Evolutionary conservation across 352 stramenopile species (phyloP), one percentile per base, ranked within the genome.

Genomic region (Halophytophthora batemanensis): DNA sequence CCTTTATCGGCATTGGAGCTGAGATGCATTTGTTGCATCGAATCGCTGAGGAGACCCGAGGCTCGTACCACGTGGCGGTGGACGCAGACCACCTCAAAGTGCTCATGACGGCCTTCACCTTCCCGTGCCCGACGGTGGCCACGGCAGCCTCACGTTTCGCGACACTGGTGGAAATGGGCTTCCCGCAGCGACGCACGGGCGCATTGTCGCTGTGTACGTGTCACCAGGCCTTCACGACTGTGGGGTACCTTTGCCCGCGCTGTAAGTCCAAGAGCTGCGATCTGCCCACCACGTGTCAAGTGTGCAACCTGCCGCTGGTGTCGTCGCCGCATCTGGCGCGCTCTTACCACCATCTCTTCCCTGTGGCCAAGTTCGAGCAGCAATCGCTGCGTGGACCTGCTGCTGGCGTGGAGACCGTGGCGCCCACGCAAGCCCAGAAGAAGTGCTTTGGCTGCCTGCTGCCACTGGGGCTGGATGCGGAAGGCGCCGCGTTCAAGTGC

Each of bases 321-420:
- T 90, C 97, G 47, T 97, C 95, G 35, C 94, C 96, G n/a, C 96
- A 99, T 64, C 79, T 99, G 14, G 96, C 96, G 53, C 78, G 96
- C 18, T 98, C 90, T 6, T 99, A 99, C 76, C 97, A 99, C 68
- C 97, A 99, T 71, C 81, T 99, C 45, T 99, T 99, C 61, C 96
- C 96, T 2, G 90, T 99, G 8, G 74, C 82, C 44, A 95, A 94
- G 41, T 99, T 98, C 71, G 61, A 84, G 13, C 91, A 96, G 65
- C 77, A 65, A 10, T 62, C 70, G 14, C 42, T 87, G 34, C 44
- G 58, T 11, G 85, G 54, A 35, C 40, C 45, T 12, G 37, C 50
- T 31, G 37, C 33, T 5, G 62, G 49, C 17, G 58, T 66, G 41
- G 62, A 71, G 8, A 50, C 40, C 42, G 49, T 37, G 6, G 53